Percentiles rank a stretch among this genome's conserved stretches.
phyloP scores from a whole-genome alignment of 2,329 filamentous ascomycete genomes.

The Fusarium hainanense region DNA sequence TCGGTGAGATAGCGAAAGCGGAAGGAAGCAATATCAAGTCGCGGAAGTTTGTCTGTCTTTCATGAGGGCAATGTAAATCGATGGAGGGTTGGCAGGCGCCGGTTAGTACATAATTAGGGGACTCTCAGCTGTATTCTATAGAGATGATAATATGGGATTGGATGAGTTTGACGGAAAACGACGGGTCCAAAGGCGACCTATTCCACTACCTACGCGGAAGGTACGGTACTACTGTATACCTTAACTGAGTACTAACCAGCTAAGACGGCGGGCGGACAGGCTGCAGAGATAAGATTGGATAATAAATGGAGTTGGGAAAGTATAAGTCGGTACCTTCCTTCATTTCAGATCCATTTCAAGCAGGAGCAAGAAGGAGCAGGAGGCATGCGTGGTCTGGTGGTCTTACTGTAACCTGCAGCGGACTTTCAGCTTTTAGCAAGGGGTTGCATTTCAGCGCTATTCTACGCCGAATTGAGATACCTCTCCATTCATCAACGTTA shows the following conservation, averaged over 20 bases:
- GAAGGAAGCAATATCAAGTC: slow-evolving; percentile 24
- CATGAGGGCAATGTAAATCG: background rate
- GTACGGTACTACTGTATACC: background rate
- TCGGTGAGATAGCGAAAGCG: slow-evolving; percentile 20
- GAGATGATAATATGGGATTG: background rate
- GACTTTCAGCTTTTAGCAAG: slow-evolving; percentile 14
- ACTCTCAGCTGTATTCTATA: background rate
- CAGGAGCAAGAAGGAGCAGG: background rate
- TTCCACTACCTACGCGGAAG: background rate
- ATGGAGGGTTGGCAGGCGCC: background rate
- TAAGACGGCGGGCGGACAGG: background rate
- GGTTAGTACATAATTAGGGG: background rate
- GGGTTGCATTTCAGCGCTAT: slow-evolving; percentile 26
- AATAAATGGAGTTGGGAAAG: slow-evolving; percentile 16
- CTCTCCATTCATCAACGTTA: background rate
- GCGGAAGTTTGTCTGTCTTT: slow-evolving; percentile 14
- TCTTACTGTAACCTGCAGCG: background rate
- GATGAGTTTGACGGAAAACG: background rate
- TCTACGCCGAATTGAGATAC: slow-evolving; percentile 18
- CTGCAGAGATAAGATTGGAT: background rate
- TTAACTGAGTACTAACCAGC: background rate
- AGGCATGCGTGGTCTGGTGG: background rate
- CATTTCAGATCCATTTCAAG: slow-evolving; percentile 6
- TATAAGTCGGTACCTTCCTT: slow-evolving; percentile 23
- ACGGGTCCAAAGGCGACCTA: background rate